These are phyloP conservation scores for Colletotrichum aenigma DNA, from an alignment of 2,329 filamentous ascomycete species.

Conservation along the genomic window DNA sequence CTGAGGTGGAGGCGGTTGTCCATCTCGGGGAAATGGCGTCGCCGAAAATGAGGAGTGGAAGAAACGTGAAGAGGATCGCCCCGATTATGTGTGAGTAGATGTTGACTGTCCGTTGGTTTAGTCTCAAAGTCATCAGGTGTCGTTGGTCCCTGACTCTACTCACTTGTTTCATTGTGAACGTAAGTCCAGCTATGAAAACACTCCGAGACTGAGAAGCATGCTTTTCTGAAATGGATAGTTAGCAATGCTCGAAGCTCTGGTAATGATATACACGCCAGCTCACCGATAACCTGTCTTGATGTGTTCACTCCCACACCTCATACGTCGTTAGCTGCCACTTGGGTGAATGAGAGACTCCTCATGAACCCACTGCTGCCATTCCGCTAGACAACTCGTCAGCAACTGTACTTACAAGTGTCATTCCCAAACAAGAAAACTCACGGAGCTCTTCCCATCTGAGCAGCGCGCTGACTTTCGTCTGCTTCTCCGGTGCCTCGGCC, in stretches of 20 bases:
- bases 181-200: conserved; percentile 4
- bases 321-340: not conserved
- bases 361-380: conserved; percentile 11
- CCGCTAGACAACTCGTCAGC: not conserved
- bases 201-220: not conserved
- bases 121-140: not conserved
- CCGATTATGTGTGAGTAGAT: conserved; percentile 51
- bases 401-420: not conserved
- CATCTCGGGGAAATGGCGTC: conserved; percentile 39
- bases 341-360: not conserved
- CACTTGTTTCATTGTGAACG: conserved; percentile 10
- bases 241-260: not conserved
- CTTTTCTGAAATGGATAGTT: not conserved
- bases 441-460: conserved; percentile 6
- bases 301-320: conserved; percentile 11
- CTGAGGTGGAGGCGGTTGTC: conserved; percentile 34
- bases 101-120: conserved; percentile 37
- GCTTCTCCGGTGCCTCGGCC: not conserved
- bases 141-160: not conserved
- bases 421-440: not conserved
- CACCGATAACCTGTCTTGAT: conserved; percentile 11
- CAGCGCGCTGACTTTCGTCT: not conserved
- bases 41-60: conserved; percentile 40
- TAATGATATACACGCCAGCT: not conserved
- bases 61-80: conserved; percentile 38